Evolutionary conservation across 306 rosid genomes (phyloP), one percentile per base, ranked within the genome.

Genomic region (Chamaecrista fasciculata): DNA sequence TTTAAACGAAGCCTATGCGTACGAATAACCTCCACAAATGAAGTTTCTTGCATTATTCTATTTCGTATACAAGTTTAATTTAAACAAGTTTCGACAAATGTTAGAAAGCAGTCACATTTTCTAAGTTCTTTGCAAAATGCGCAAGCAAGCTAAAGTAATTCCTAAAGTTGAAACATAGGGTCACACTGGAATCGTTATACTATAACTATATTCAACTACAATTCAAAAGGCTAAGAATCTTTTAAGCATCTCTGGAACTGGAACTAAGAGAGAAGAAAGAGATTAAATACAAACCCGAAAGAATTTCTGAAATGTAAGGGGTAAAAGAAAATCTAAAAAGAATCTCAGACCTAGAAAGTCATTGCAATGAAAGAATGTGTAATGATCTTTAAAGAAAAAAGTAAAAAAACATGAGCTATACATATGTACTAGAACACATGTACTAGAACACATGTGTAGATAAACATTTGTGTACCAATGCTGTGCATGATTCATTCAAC

Each of bases 361-460:
- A 46, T 50, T 34, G 66, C 77, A 15, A 28, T 49, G 40, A 73
- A 76, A 75, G 43, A 79, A 75, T 18, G 51, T 46, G 56, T 31
- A 34, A 39, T 43, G 37, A 66, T 23, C 67, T 16, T 50, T 9
- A 33, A 28, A 67, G 71, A 40, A 23, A 14, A 59, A 75, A 50
- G 37, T 70, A 60, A 82, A 1, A 33, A 33, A 33, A 40, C 50
- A 31, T 65, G 70, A 50, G 64, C 70, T 57, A 57, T 44, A 78
- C 66, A 34, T 58, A 86, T 72, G 78, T 78, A 83, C 90, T 63
- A 43, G 52, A 77, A 51, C 60, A 78, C 78, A 75, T 70, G 80
- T 71, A 79, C 74, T 63, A 43, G 52, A 77, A 51, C 60, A 78
- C 78, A 75, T 70, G 80, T 71, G 77, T 72, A 80, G 58, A 53